Evolutionary conservation across 2,329 filamentous ascomycete genomes (phyloP).

Genomic region (Fusarium robinianum): DNA sequence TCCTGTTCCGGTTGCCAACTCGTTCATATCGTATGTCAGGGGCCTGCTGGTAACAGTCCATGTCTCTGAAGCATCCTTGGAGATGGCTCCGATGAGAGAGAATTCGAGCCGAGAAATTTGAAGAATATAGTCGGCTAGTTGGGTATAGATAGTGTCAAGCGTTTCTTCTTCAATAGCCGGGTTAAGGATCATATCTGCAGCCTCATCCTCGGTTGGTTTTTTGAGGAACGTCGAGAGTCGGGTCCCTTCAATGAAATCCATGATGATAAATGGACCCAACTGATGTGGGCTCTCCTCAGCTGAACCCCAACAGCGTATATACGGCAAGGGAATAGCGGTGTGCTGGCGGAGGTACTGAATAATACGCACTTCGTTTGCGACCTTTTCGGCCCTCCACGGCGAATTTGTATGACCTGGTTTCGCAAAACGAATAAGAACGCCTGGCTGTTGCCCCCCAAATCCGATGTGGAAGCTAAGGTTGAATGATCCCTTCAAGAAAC

Average conservation of each 20-base stretch:
- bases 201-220: slow-evolving; percentile 28
- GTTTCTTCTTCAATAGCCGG: slow-evolving; percentile 22
- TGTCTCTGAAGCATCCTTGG: slow-evolving; percentile 19
- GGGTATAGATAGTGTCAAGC: slow-evolving; percentile 28
- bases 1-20: slow-evolving; percentile 32
- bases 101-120: slow-evolving; percentile 41
- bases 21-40: slow-evolving; percentile 47
- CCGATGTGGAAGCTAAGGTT: slow-evolving; percentile 31
- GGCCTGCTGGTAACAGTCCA: slow-evolving; percentile 42
- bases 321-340: slow-evolving; percentile 39
- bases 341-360: slow-evolving; percentile 36
- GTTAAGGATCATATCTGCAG: slow-evolving; percentile 25
- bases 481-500: slow-evolving; percentile 35
- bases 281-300: slow-evolving; percentile 35
- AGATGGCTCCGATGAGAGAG: slow-evolving; percentile 42
- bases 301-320: slow-evolving; percentile 32
- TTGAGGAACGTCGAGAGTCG: slow-evolving; percentile 26
- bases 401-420: slow-evolving; percentile 25
- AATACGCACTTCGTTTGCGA: slow-evolving; percentile 33
- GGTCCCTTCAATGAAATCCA: slow-evolving; percentile 38
- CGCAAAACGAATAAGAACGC: slow-evolving; percentile 34
- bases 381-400: slow-evolving; percentile 37
- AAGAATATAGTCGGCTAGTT: slow-evolving; percentile 32
- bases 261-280: slow-evolving; percentile 41
- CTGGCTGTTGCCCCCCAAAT: slow-evolving; percentile 15